Evolutionary conservation across 2,329 filamentous ascomycete species (phyloP), one percentile per base, ranked within the genome.

Genomic region (Alternaria triticina): DNA sequence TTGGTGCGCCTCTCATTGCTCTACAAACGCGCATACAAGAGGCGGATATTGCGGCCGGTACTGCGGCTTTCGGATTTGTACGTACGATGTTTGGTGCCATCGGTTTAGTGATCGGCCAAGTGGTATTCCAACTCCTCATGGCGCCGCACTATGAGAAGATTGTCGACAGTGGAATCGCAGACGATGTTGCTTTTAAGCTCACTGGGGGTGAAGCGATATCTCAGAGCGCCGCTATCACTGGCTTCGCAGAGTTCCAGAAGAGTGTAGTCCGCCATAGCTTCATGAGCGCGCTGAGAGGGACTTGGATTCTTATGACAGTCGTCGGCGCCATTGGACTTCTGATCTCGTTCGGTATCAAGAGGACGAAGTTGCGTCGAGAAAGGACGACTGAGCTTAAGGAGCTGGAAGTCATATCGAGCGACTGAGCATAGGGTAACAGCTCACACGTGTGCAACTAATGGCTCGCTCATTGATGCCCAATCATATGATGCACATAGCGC

Each of bases 1-100:
- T 88, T 70, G 85, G 88, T 64, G 82, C 86, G 0, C 88, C 82
- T 4, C 80, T 81, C 9, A 84, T 87, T 12, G 78, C 80, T 0
- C 79, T 92, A 6, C 90, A 93, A 70, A 84, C 69, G 79, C 84
- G 54, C 12, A 87, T 91, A 43, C 81, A 83, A 15, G 85, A 84
- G 7, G 79, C 83, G 11, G 84, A 88, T 15, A 81, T 79, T 7
- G 85, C 85, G 0, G 80, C 83, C 0, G 86, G 85, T 0, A 87
- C 84, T 0, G 82, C 85, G 0, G 84, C 85, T 0, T 79, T 87
- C 15, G 81, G 81, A 0, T 86, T 88, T 63, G 69, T 83, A 13
- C 76, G 82, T 9, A 81, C 80, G 62, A 59, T 86, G 2, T 80
- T 80, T 3, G 82, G 82, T 0, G 80, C 83, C 2, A 80, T 85